Evolutionary conservation across 1,284 basidiomycete species (phyloP).

Genomic region (Papiliotrema fonsecae): DNA sequence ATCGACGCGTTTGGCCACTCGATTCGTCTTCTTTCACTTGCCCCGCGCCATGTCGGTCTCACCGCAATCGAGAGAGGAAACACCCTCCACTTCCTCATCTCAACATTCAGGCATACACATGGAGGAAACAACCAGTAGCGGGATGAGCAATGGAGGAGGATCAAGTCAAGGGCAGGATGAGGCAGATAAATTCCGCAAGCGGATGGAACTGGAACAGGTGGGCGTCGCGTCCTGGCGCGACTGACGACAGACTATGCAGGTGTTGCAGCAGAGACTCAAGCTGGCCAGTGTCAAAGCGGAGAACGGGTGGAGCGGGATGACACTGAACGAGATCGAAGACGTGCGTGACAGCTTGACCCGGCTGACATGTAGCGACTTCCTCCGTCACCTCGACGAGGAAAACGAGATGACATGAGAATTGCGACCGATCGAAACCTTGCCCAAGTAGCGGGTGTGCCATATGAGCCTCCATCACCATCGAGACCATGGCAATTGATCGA

Average conservation of each 20-base stretch:
- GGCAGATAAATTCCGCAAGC: conserved; percentile 36
- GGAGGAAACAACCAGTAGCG: neutral
- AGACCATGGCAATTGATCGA: conserved; percentile 45
- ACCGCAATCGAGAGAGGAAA: conserved; percentile 1
- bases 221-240: conserved; percentile 5
- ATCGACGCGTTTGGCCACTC: too few species aligned
- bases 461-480: conserved; percentile 41
- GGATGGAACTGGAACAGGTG: conserved; percentile 46
- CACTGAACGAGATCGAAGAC: conserved; percentile 42
- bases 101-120: neutral
- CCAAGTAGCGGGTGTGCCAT: conserved; percentile 18
- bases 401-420: conserved; percentile 1
- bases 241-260: conserved; percentile 33
- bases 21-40: too few species aligned
- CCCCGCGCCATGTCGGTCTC: conserved; percentile 2
- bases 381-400: conserved; percentile 5
- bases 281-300: conserved; percentile 44
- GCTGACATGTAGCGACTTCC: conserved; percentile 9
- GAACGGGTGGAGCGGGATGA: conserved; percentile 43
- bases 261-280: conserved; percentile 42
- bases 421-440: conserved; percentile 10
- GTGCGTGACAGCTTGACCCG: conserved; percentile 14
- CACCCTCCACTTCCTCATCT: conserved; percentile 1
- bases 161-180: conserved; percentile 14
- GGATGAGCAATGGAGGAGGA: neutral